Base-by-base conservation (phyloP, 2,329 filamentous ascomycete genomes). In the Colletotrichum trifolii region DNA sequence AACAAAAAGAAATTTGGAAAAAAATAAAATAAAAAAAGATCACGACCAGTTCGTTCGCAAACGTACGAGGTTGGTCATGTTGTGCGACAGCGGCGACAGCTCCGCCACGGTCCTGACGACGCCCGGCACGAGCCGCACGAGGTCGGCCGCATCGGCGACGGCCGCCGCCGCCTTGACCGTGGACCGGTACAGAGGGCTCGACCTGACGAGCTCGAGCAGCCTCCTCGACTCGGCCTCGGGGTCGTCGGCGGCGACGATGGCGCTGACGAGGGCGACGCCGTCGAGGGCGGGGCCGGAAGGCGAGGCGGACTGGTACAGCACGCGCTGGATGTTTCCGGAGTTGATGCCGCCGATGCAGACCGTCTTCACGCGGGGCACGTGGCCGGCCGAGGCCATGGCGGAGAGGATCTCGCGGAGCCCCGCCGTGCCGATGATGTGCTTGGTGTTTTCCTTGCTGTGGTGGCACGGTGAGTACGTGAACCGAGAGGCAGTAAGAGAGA, bases 261-360 rank as follows among this genome's bases (percentile, higher is more conserved):
- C 95, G 76, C 93, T 96, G 50, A 97, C 94, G 47, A 98, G 86
- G 1, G 95, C 95, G 47, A 97, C 86, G 35, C 95, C 95, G 71
- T 95, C 88, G 9, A 97, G 83, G 2, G 78, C 11, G 3, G 47
- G 74, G 73, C 91, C 93, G 3, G 75, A 72, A 0, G 80, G 73
- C 0, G 83, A 72, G 12, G 73, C 72, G 64, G 89, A 90, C 77
- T 95, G 91, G 74, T 90, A 90, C 13, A 95, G 76, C 6, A 97
- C 89, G 33, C 89, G 84, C 68, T 91, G 89, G 6, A 91, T 80
- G 74, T 97, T 98, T 64, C 83, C 82, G 15, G 86, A 83, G 76
- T 96, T 95, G 78, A 98, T 88, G 61, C 94, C 94, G 63, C 95
- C 95, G 71, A 98, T 98, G 74, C 91, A 93, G 50, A 97, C 94